Base-by-base conservation (phyloP, 495 filamentous ascomycete genomes). In the Geopyxis carbonaria region DNA sequence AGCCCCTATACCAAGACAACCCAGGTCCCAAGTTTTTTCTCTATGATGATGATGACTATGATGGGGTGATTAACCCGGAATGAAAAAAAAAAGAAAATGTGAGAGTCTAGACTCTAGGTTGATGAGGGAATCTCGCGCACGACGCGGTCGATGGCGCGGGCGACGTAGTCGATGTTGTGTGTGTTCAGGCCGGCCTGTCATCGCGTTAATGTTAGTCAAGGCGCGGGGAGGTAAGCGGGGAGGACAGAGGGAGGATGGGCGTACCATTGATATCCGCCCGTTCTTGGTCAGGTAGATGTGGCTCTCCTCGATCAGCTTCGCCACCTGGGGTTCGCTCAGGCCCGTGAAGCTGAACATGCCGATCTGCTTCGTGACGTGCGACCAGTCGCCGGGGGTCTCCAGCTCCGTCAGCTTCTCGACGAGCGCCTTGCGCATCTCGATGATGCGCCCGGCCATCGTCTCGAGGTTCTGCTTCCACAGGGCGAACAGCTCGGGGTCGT, bases 251-350 rank as follows among this genome's bases (percentile, higher is more conserved):
- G 35, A 19, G 22, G 23, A 4, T 6, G 7, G 6, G 34, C 22
- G 38, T 53, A 53, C 50, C 50, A 99, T 94, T 38, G 77, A 85
- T 57, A 95, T 93, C 23, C 89, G 73, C 8, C 89, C 89, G 52
- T 99, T 99, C 73, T 94, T 95, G 20, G 91, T 94, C 81, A 95
- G 92, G 59, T 99, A 99, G 25, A 99, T 68, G 56, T 95, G 91
- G 50, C 65, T 77, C 47, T 87, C 76, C 33, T 76, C 70, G 37
- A 81, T 67, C 44, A 99, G 56, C 59, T 74, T 72, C 59, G 71
- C 50, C n/a, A 93, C 89, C 60, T 99, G 89, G 34, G 66, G 54
- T 66, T 94, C 87, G 1, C 57, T 75, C 59, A 99, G 57, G 0
- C 89, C 89, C 2, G 89, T 99, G 58, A 91, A 99, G 55, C 78